These are phyloP conservation scores for Penicillium tannophilum DNA, from an alignment of 495 filamentous ascomycete genomes.

Conservation along the genomic window DNA sequence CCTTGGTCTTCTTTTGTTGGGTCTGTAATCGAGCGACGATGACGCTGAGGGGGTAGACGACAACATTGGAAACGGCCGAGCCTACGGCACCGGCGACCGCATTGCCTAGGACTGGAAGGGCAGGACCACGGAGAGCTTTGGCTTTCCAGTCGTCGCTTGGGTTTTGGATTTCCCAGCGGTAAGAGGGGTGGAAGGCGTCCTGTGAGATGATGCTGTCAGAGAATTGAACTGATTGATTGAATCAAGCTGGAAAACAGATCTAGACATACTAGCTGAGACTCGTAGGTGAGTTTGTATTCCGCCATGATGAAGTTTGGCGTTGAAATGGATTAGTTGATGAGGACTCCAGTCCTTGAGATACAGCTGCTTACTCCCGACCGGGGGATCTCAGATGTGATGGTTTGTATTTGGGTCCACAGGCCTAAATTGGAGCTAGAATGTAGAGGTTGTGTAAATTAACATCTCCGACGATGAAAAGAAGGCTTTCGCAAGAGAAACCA, in stretches of 20 bases:
- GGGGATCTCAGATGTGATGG: constrained; percentile 7
- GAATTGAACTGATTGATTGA: background rate
- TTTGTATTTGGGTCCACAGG: background rate
- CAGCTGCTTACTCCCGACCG: constrained; percentile 4
- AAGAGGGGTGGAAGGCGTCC: constrained; percentile 55
- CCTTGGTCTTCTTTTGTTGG: constrained; percentile 56
- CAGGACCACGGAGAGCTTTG: constrained; percentile 46
- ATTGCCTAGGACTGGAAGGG: constrained; percentile 85
- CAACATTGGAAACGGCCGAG: constrained; percentile 76
- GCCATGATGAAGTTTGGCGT: constrained; percentile 26
- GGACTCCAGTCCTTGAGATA: background rate
- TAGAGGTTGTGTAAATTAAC: background rate
- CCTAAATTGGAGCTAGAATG: background rate
- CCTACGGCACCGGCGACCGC: constrained; percentile 79
- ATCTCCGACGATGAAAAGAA: background rate
- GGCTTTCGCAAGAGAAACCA: background rate
- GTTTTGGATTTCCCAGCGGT: constrained; percentile 43
- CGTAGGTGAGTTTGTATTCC: constrained; percentile 37
- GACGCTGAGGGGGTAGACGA: constrained; percentile 83
- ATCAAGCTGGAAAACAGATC: background rate
- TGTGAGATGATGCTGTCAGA: constrained; percentile 21
- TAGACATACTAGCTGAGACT: constrained; percentile 35
- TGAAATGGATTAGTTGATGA: background rate
- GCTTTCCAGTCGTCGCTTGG: constrained; percentile 38
- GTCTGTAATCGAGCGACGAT: constrained; percentile 84